A percentile compares a stretch with the other conserved stretches of the same genome.
phyloP scores from a whole-genome alignment of 768 basidiomycete genomes.

The Boletus rufocinnamomeus region DNA sequence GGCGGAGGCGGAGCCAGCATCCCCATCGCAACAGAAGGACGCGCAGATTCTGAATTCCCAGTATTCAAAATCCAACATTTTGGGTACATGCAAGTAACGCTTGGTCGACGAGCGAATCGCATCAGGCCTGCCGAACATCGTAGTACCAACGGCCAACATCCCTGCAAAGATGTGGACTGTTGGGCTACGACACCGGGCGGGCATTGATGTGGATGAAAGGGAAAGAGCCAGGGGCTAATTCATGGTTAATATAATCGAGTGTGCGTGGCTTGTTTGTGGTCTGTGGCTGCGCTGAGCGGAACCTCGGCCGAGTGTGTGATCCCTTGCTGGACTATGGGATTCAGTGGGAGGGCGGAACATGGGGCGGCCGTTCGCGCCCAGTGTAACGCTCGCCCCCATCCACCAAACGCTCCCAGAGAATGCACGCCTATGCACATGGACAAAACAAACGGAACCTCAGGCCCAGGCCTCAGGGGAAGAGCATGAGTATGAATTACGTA shows the following conservation, averaged over 20 bases:
- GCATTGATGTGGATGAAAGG: neutral
- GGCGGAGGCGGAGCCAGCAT: no score
- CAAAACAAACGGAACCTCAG: no score
- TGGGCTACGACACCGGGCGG: conserved; percentile 19
- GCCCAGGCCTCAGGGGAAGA: no score
- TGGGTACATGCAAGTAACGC: neutral
- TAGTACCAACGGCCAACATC: conserved; percentile 14
- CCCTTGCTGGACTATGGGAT: neutral
- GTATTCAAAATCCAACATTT: neutral
- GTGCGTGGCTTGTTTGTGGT: conserved; percentile 14
- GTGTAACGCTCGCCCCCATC: neutral
- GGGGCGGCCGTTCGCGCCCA: neutral
- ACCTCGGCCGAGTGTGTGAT: neutral
- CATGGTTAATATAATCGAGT: no score
- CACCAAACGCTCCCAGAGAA: neutral
- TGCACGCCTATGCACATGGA: no score
- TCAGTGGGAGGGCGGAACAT: neutral
- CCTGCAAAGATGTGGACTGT: conserved; percentile 19
- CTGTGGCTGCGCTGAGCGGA: conserved; percentile 1
- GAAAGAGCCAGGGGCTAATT: neutral
- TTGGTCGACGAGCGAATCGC: neutral
- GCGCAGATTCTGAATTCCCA: neutral
- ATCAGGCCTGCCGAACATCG: conserved; percentile 5
- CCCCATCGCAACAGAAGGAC: neutral
- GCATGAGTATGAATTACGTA: conserved; percentile 15